Evolutionary conservation across 306 rosid species (phyloP).

Genomic region (Rosa rugosa): DNA sequence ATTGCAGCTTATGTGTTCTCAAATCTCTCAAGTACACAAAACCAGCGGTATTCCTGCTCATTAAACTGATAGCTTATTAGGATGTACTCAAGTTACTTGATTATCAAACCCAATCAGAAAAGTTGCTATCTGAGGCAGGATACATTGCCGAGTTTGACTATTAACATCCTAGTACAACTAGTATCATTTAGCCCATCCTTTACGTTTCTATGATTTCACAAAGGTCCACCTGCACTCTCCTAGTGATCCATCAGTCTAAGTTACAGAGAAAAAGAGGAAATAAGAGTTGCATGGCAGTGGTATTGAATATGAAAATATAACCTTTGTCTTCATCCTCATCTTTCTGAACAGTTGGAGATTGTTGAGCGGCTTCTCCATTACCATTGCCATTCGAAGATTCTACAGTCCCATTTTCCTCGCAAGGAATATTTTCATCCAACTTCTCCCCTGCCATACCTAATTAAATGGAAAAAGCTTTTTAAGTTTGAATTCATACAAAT

Average conservation of each 20-base stretch:
- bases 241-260: neutral
- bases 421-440: slow-evolving; percentile 24
- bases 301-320: slow-evolving; percentile 12
- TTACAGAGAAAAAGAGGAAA: neutral
- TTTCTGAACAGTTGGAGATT: slow-evolving; percentile 40
- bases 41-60: no score
- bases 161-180: no score
- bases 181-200: neutral
- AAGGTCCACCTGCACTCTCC: neutral
- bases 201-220: neutral
- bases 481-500: no score
- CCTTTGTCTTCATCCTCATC: slow-evolving; percentile 66
- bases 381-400: slow-evolving; percentile 33
- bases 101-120: neutral
- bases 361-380: slow-evolving; percentile 28
- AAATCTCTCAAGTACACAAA: no score
- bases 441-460: slow-evolving; percentile 56
- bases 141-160: neutral
- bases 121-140: neutral
- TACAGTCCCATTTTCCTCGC: slow-evolving; percentile 44
- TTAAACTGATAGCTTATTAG: neutral
- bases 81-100: neutral
- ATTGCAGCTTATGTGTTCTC: no score
- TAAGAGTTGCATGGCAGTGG: neutral
- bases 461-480: neutral